Evolutionary conservation across 2,329 filamentous ascomycete species (phyloP).

Genomic region (Lasiodiplodia sp.): DNA sequence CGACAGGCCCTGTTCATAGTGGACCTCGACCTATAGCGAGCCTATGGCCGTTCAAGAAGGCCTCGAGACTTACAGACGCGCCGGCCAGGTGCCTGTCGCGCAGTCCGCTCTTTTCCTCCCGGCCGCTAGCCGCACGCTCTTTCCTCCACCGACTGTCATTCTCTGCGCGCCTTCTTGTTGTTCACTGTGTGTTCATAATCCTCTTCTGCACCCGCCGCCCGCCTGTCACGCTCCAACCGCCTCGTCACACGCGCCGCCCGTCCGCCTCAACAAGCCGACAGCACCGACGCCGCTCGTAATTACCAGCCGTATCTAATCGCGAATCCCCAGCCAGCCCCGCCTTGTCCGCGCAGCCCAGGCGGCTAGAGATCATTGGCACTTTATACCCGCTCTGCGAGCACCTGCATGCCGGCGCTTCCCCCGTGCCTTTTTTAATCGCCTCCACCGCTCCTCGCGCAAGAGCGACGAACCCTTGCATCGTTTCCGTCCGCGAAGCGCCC

Average conservation of each 20-base stretch:
- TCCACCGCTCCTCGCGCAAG: not conserved
- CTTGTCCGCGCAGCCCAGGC: conserved; percentile 23
- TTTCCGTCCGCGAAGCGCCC: conserved; percentile 15
- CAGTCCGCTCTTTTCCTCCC: conserved; percentile 27
- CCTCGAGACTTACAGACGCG: conserved; percentile 23
- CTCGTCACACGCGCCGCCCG: not conserved
- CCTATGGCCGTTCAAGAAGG: conserved; percentile 26
- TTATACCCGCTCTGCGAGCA: conserved; percentile 26
- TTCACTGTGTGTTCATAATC: conserved; percentile 9
- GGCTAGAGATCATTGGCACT: conserved; percentile 16
- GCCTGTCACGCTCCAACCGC: conserved; percentile 9
- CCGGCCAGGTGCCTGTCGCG: conserved; percentile 19
- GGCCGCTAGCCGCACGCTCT: conserved; percentile 27
- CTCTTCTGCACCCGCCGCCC: conserved; percentile 12
- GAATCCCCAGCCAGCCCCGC: conserved; percentile 23
- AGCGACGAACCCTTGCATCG: conserved; percentile 8
- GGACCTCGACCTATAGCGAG: conserved; percentile 14
- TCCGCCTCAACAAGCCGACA: not conserved
- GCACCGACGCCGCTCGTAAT: conserved; percentile 17
- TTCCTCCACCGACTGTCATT: conserved; percentile 5
- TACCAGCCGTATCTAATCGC: conserved; percentile 27
- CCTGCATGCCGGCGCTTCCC: conserved; percentile 28
- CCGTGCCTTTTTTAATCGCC: conserved; percentile 20
- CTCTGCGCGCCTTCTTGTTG: not conserved
- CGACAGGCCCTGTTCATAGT: conserved; percentile 23